Conservation (phyloP, 805 yeast genomes). For the Metschnikowia hibisci region DNA sequence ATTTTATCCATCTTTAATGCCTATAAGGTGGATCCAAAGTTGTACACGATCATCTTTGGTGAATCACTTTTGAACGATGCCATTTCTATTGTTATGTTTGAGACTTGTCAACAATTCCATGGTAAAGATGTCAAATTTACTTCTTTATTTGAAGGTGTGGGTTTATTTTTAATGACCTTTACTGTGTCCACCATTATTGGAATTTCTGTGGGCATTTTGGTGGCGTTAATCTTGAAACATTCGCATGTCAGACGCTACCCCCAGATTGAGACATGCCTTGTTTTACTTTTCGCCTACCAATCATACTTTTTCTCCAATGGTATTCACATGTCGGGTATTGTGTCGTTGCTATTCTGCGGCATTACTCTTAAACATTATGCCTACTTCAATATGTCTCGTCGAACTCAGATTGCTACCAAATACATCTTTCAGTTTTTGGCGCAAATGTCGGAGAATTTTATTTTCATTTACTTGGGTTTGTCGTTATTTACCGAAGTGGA, state of each 20-base stretch:
- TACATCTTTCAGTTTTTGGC: conserved; percentile 92
- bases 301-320: conserved; percentile 98
- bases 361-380: conserved; percentile 96
- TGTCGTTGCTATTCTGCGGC: conserved; percentile 90
- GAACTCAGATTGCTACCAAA: conserved; percentile 95
- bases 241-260: conserved; percentile 92
- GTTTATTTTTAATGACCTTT: conserved; percentile 88
- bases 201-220: conserved; percentile 77
- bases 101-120: conserved; percentile 94
- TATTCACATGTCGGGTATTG: conserved; percentile 99
- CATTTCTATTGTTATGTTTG: conserved; percentile 97
- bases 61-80: conserved; percentile 96
- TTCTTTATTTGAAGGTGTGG: conserved; percentile 88
- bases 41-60: conserved; percentile 95
- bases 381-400: conserved; percentile 92
- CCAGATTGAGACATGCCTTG: conserved; percentile 94
- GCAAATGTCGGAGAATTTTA: conserved; percentile 92
- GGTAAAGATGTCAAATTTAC: conserved; percentile 71
- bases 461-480: conserved; percentile 90
- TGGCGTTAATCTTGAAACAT: conserved; percentile 87
- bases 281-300: conserved; percentile 86
- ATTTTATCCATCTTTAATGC: conserved; percentile 94
- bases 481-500: conserved; percentile 95
- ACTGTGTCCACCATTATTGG: conserved; percentile 90
- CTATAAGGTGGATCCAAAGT: conserved; percentile 95